Percentiles rank a stretch among this genome's conserved stretches.
These are phyloP conservation scores for Cydonia oblonga DNA, from an alignment of 331 rosid species.

Conservation along the genomic window DNA sequence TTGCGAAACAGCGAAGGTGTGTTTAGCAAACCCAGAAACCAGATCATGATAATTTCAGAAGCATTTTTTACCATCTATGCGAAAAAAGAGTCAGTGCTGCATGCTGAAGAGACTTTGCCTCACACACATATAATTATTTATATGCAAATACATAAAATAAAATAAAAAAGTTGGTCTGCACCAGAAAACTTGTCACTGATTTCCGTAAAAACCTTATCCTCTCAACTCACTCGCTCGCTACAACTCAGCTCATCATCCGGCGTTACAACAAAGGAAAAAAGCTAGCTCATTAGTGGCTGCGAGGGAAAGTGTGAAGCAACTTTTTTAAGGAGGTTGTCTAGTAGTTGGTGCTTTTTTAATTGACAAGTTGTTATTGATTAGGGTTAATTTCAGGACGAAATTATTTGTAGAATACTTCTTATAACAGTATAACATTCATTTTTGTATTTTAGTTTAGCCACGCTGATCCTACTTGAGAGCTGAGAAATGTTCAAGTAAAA, in stretches of 20 bases:
- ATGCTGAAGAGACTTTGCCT: not conserved
- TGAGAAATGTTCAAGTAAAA: no score
- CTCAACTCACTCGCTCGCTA: not conserved
- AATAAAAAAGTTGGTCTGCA: conserved; percentile 5
- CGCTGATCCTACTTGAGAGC: no score
- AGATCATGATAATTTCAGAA: not conserved
- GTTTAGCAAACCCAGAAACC: not conserved
- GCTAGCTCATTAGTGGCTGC: no score
- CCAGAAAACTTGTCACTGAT: conserved; percentile 11
- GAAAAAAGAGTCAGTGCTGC: conserved; percentile 1
- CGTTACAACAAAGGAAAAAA: not conserved
- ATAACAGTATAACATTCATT: no score
- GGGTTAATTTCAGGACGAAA: no score
- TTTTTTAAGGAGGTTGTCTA: conserved; percentile 4
- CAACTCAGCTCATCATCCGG: not conserved
- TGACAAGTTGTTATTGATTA: no score
- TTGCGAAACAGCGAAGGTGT: not conserved
- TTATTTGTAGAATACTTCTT: no score
- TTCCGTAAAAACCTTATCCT: conserved; percentile 27
- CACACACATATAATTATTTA: no score
- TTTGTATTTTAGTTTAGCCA: no score
- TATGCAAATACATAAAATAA: not conserved
- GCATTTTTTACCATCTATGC: not conserved
- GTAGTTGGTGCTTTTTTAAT: no score
- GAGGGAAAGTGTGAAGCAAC: no score